Percentiles rank a stretch among this genome's conserved stretches.
These are phyloP conservation scores for Russula brevipes DNA, from an alignment of 768 basidiomycete species.

Conservation along the genomic window DNA sequence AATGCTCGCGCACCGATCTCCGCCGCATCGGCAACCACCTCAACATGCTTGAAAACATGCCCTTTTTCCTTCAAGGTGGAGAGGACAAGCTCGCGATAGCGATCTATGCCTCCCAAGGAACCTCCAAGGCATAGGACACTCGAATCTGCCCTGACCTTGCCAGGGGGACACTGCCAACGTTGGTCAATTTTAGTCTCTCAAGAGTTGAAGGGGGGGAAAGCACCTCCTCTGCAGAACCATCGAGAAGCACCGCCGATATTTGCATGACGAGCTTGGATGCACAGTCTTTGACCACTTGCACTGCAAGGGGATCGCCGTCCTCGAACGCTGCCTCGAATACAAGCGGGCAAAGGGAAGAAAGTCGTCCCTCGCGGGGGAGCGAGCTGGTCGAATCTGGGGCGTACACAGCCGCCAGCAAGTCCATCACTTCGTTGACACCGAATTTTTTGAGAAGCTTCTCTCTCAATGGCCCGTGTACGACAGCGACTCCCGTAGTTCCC, in stretches of 20 bases:
- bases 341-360: constrained; percentile 67
- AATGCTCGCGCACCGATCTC: constrained; percentile 58
- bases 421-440: constrained; percentile 50
- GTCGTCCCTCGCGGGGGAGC: constrained; percentile 60
- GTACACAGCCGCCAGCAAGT: constrained; percentile 62
- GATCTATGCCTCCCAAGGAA: constrained; percentile 60
- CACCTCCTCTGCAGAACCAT: constrained; percentile 24
- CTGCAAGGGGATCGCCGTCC: constrained; percentile 58
- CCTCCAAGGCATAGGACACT: constrained; percentile 74
- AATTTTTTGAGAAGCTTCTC: constrained; percentile 50
- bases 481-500: constrained; percentile 32
- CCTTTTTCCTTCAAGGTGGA: constrained; percentile 53
- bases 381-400: constrained; percentile 47
- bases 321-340: constrained; percentile 77
- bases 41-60: constrained; percentile 58
- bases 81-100: constrained; percentile 51
- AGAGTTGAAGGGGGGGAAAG: neutral
- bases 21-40: constrained; percentile 66
- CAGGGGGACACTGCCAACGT: constrained; percentile 6
- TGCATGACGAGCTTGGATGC: constrained; percentile 54
- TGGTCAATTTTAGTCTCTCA: neutral
- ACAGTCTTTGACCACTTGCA: constrained; percentile 49
- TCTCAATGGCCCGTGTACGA: constrained; percentile 34
- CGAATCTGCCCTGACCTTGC: constrained; percentile 44
- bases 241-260: constrained; percentile 49